phyloP scores from a whole-genome alignment of 2,329 filamentous ascomycete genomes.

The Cytospora chrysosperma region DNA sequence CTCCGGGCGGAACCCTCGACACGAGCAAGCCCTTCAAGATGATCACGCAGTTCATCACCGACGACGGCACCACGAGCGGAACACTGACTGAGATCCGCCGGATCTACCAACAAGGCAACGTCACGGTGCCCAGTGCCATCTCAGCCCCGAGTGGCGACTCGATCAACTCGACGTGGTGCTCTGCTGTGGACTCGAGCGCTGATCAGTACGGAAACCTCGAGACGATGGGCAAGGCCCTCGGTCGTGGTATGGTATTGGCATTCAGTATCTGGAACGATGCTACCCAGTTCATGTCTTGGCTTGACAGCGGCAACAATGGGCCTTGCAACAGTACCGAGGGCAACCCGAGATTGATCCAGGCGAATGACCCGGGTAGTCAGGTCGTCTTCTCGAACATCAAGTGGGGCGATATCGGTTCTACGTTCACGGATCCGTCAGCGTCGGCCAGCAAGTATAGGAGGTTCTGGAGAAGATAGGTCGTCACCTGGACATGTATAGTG shows the following conservation, averaged over 20 bases:
- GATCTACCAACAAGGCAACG: constrained; percentile 46
- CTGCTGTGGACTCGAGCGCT: constrained; percentile 29
- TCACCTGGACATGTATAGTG: too few species aligned
- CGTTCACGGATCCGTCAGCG: constrained; percentile 27
- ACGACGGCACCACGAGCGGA: constrained; percentile 37
- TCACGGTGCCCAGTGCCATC: constrained; percentile 38
- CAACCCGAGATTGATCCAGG: constrained; percentile 44
- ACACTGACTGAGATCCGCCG: constrained; percentile 44
- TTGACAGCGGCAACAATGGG: constrained; percentile 45
- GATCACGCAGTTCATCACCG: constrained; percentile 45
- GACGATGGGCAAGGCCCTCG: constrained; percentile 40
- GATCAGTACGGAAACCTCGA: constrained; percentile 31
- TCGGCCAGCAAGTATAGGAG: background rate
- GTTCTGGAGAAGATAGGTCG: background rate
- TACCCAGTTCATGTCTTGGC: constrained; percentile 48
- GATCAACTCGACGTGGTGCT: constrained; percentile 53
- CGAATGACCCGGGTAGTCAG: constrained; percentile 41
- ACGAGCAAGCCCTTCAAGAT: constrained; percentile 41
- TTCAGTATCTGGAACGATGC: constrained; percentile 50
- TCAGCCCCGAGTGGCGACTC: constrained; percentile 26
- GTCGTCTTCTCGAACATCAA: constrained; percentile 51
- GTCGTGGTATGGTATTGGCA: constrained; percentile 44
- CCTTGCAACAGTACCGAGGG: constrained; percentile 50
- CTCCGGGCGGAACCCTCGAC: constrained; percentile 41
- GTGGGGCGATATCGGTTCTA: constrained; percentile 54